Conservation (phyloP, 2,329 filamentous ascomycete genomes). For the Raffaelea deltoideospora region DNA sequence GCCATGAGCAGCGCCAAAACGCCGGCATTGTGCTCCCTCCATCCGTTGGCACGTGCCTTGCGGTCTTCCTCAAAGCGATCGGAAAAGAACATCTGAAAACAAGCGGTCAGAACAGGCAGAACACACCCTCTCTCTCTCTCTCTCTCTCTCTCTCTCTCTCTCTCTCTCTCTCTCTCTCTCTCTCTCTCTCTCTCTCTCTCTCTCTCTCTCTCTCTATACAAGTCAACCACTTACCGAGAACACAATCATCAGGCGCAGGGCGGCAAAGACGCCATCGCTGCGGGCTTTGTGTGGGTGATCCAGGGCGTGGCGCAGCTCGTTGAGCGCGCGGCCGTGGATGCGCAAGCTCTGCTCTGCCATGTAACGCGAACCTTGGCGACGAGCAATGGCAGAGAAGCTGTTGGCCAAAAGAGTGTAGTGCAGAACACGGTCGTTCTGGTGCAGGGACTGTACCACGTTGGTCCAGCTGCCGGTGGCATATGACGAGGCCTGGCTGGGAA, state of each 20-base stretch:
- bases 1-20: constrained; percentile 8
- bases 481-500: constrained; percentile 3
- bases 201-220: too few species aligned
- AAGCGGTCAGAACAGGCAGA: background rate
- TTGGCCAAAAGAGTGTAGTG: constrained; percentile 9
- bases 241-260: constrained; percentile 11
- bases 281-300: constrained; percentile 3
- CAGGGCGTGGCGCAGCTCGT: constrained; percentile 8
- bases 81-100: constrained; percentile 9
- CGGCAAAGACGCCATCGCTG: constrained; percentile 10
- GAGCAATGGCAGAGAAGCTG: constrained; percentile 7
- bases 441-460: constrained; percentile 8
- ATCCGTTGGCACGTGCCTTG: constrained; percentile 8
- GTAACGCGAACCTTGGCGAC: constrained; percentile 2
- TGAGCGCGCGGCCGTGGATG: constrained; percentile 9
- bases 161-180: too few species aligned
- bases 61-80: constrained; percentile 8
- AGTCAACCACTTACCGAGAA: constrained; percentile 9
- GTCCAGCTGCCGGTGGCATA: constrained; percentile 10
- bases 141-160: too few species aligned
- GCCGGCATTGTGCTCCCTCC: constrained; percentile 9
- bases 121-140: too few species aligned
- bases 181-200: too few species aligned
- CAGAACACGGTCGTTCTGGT: constrained; percentile 8
- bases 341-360: constrained; percentile 9